These are phyloP conservation scores for Alisma plantagoaquatica DNA, from an alignment of 106 monocot genomes.

Conservation along the genomic window DNA sequence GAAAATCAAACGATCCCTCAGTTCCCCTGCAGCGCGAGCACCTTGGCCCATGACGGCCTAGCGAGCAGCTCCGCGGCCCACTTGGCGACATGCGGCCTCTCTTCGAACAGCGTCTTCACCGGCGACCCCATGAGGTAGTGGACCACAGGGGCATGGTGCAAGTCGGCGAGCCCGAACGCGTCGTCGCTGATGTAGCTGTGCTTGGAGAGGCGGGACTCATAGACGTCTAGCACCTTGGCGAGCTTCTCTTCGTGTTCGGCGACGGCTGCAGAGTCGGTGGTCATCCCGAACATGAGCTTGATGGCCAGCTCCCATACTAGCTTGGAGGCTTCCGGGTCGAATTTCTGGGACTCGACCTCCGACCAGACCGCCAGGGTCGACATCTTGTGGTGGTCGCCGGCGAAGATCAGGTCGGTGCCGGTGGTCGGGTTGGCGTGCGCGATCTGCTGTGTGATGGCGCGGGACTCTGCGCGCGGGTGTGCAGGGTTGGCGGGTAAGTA, in stretches of 20 bases:
- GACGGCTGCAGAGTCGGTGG: not conserved
- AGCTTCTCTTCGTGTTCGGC: constrained; percentile 21
- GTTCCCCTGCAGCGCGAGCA: no score
- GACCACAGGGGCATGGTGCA: not conserved
- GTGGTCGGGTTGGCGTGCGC: not conserved
- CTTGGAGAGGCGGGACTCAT: constrained; percentile 31
- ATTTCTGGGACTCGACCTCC: not conserved
- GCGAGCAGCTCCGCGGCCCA: not conserved
- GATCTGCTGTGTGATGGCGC: not conserved
- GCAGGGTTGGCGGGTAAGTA: not conserved
- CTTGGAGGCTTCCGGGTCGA: not conserved
- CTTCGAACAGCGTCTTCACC: not conserved
- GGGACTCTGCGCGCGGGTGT: not conserved
- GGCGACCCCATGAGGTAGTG: constrained; percentile 1
- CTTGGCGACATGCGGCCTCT: not conserved
- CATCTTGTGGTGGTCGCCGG: not conserved
- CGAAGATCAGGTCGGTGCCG: not conserved
- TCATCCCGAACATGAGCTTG: not conserved
- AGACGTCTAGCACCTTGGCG: constrained; percentile 43
- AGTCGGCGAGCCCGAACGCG: constrained; percentile 1
- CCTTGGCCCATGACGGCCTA: not conserved
- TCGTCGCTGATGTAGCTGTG: not conserved
- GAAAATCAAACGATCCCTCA: no score
- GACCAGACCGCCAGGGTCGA: not conserved
- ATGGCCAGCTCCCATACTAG: not conserved